Conservation (phyloP, 2,329 filamentous ascomycete genomes). For the Pseudocercospora vitis region DNA sequence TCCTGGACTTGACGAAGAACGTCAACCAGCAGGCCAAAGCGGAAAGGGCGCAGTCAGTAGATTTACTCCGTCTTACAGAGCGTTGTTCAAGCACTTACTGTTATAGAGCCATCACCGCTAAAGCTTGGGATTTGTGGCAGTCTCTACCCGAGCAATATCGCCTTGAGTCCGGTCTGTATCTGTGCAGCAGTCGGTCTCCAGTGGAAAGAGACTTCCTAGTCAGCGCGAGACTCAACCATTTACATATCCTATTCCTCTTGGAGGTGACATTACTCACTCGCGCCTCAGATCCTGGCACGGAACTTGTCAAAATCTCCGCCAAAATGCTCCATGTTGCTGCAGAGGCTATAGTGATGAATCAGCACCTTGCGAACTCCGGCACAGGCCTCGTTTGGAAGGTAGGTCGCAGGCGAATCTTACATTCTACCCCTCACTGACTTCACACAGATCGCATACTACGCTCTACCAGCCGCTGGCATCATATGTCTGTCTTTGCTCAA, state of each 20-base stretch:
- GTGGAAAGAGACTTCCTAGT: conserved; percentile 38
- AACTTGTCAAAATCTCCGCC: conserved; percentile 31
- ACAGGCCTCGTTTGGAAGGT: conserved; percentile 39
- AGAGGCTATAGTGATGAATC: conserved; percentile 34
- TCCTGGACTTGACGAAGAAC: conserved; percentile 35
- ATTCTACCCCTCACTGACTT: conserved; percentile 10
- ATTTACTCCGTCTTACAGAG: background rate
- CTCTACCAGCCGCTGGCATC: conserved; percentile 40
- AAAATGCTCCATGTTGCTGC: conserved; percentile 36
- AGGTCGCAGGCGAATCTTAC: conserved; percentile 18
- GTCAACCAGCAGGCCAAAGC: conserved; percentile 16
- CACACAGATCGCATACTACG: conserved; percentile 37
- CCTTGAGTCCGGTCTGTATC: conserved; percentile 14
- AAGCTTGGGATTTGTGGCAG: conserved; percentile 29
- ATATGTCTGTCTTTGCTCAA: conserved; percentile 35
- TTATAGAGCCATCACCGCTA: conserved; percentile 4
- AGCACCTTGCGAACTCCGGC: conserved; percentile 39
- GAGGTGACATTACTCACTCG: conserved; percentile 28
- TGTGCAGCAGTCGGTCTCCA: conserved; percentile 14
- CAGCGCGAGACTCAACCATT: conserved; percentile 37
- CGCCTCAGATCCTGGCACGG: conserved; percentile 29
- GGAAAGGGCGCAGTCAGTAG: conserved; percentile 12
- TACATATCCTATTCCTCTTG: conserved; percentile 39
- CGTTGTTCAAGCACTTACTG: background rate
- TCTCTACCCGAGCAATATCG: conserved; percentile 32